Base-by-base conservation (phyloP, 2,329 filamentous ascomycete genomes). In the Claviceps digitariae region DNA sequence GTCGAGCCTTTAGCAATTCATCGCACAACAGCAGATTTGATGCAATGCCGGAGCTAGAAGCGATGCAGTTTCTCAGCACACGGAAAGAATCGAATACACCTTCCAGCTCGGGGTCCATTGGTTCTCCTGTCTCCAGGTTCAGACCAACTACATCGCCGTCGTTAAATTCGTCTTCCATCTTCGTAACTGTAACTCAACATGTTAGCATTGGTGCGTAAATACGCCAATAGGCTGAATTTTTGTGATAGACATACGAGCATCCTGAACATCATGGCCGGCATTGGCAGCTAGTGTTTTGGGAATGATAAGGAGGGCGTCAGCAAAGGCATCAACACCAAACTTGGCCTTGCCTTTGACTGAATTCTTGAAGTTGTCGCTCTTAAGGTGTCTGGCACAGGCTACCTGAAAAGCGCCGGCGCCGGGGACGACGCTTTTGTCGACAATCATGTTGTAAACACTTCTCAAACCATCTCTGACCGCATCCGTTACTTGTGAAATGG, bases 381-480 rank as follows among this genome's bases (percentile, higher is more conserved):
- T 86, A 57, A 98, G 77, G 69, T 95, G 90, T 48, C 83, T 78
- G 25, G 90, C 89, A 62, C 88, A 95, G 34, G 93, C 90, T 47
- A 98, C 84, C 71, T 98, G 93, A 82, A 95, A 98, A 50, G 93
- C 88, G 62, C 93, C 93, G 54, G 83, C 93, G 55, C 93, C 93
- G 1, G 93, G 93, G 27, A 98, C 89, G 21, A 98, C 93, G 61
- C 87, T 91, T 72, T 85, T 83, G 69, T 98, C 93, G n/a, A 97
- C 91, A 68, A 98, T 97, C 78, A 95, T 95, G 77, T 98, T 98
- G 81, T 96, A 97, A 50, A 97, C 93, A 67, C 89, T 95, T 65
- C 93, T 83, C 60, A 98, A 78, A 57, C 93, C 93, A 67, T 98
- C 93, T 52, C 93, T 83, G 46, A 97, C 93, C 2, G 93, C 93